These are phyloP conservation scores for Mesembryanthemum crystallinum DNA, from an alignment of 148 eudicot genomes.

Conservation along the genomic window DNA sequence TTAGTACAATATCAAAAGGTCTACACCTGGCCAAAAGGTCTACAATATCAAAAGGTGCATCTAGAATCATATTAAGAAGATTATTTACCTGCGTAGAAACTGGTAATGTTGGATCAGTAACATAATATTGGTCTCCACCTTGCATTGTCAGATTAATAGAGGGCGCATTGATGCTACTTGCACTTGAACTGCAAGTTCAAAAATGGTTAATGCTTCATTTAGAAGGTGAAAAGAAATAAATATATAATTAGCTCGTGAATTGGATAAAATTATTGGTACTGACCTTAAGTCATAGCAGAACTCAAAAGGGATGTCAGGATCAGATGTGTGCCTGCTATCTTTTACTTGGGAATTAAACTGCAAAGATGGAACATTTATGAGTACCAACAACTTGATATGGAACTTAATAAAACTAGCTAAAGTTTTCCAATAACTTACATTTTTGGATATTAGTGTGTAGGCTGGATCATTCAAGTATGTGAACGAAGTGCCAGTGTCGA, in stretches of 20 bases:
- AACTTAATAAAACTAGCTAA: background rate
- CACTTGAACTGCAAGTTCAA: slow-evolving; percentile 26
- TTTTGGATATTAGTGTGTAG: slow-evolving; percentile 48
- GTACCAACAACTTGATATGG: background rate
- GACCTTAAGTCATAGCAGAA: slow-evolving; percentile 77
- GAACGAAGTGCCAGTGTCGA: slow-evolving; percentile 89
- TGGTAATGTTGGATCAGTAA: slow-evolving; percentile 41
- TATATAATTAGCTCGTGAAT: background rate
- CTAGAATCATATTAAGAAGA: slow-evolving; percentile 5
- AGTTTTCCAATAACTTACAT: slow-evolving; percentile 42
- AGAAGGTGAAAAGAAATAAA: background rate
- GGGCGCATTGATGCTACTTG: slow-evolving; percentile 14
- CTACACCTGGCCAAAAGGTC: too few relatives aligned
- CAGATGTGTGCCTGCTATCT: slow-evolving; percentile 48
- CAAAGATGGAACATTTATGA: slow-evolving; percentile 1
- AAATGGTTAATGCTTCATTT: slow-evolving; percentile 6
- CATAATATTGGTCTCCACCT: slow-evolving; percentile 52
- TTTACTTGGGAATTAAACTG: slow-evolving; percentile 48
- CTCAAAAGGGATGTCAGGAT: slow-evolving; percentile 59
- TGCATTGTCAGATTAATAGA: slow-evolving; percentile 58
- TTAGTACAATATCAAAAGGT: background rate
- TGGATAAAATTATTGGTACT: slow-evolving; percentile 2
- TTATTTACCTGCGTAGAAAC: slow-evolving; percentile 35
- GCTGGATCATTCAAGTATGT: slow-evolving; percentile 72
- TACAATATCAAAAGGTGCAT: background rate